Base-by-base conservation (phyloP, 441 rosid species). In the Erysimum pusillum region DNA sequence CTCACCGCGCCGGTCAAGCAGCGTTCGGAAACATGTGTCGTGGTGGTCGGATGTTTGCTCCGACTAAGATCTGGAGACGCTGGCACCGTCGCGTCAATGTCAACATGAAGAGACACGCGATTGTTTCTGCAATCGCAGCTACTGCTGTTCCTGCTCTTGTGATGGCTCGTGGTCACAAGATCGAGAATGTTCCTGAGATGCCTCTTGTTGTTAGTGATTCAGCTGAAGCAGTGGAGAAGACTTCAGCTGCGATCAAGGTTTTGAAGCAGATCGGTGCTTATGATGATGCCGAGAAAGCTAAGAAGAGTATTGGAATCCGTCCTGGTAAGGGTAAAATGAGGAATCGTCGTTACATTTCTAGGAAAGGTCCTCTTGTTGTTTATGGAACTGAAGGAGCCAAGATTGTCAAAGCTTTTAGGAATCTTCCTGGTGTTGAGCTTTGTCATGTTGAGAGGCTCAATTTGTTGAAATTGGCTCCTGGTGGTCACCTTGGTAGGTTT, bases 21-120 rank as follows among this genome's bases (percentile, higher is more conserved):
- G 99, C 99, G 15, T 95, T 88, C 48, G 99, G 99, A 2, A 95
- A 95, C 90, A 91, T 91, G 99, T 95, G 99, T 73, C 96, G 99
- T 1, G 99, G 99, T 15, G 99, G 99, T 0, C 88, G 99, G 14
- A 95, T 95, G 99, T 95, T 95, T 60, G 99, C 99, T 31, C 99
- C 98, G 0, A 95, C 99, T 28, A 93, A 88, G 90, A 95, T 90
- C 92, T 95, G 97, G 97, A 87, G 99, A 34, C 85, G 89, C 14
- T 95, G 99, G 99, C 99, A 95, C 84, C 82, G 98, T 4, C 88
- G 87, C 67, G 80, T 95, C 73, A 93, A 91, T 63, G 89, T 93
- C 1, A 93, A 90, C 82, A 91, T 85, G 87, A 95, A 89, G 86
- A 62, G 99, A 1, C 89, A 89, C 72, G 99, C 99, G 0, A 80